Base-by-base conservation (phyloP, 192 early-diverging fungal species). In the Entomortierella lignicola region DNA sequence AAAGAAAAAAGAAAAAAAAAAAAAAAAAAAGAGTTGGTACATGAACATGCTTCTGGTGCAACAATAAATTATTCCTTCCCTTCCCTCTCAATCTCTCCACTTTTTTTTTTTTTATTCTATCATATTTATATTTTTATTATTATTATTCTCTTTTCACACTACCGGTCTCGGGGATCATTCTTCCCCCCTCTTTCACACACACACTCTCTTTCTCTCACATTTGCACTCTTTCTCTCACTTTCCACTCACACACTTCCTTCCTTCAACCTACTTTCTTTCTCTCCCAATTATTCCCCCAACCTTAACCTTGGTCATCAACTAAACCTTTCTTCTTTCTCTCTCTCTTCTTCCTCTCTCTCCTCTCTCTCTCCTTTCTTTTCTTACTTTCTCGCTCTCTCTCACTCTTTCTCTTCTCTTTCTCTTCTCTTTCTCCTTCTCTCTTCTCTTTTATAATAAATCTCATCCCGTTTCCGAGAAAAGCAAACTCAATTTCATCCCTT, bases 311-410 rank as follows among this genome's bases (percentile, higher is more conserved):
- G 44, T 47, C 44, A 47, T 10, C 34, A 37, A 10, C 10, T 10
- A 4, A 10, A 50, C 47, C 47, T 21, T 17, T 4, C 6, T 21
- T 21, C 47, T 15, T 17, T 17, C 6, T 27, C 52, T 26, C 18
- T n/a, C 55, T 13, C 59, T 27, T 44, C 42, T 13, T 59, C 34
- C 32, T 34, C 21, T n/a, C n/a, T 59, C 20, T 25, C 39, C 55
- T 56, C 27, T 31, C 30, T 31, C 29, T 18, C 29, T 31, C 10
- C n/a, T 11, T 21, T 23, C 8, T 7, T n/a, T 0, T 34, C 56
- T 39, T 39, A 4, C 56, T n/a, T n/a, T n/a, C 54, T 58, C 56
- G 0, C 34, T 37, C 55, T 58, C 56, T 18, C n/a, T 39, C 56
- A 21, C 34, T 58, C 25, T 17, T 20, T 18, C 56, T 39, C 15